These are phyloP conservation scores for Naganishia randhawae DNA, from an alignment of 768 basidiomycete species.

Conservation along the genomic window DNA sequence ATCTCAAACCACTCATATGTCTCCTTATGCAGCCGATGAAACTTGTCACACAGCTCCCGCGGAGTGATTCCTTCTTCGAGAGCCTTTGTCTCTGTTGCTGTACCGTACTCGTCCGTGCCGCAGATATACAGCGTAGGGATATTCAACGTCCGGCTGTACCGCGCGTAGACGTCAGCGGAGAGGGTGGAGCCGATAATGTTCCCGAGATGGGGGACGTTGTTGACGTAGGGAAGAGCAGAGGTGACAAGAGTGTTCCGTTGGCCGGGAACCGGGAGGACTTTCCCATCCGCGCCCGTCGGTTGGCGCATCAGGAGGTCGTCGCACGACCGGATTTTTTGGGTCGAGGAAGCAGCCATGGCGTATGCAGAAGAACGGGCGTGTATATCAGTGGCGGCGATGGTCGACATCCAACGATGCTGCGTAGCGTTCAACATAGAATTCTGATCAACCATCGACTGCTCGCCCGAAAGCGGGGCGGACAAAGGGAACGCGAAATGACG, in stretches of 20 bases:
- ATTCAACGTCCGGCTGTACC: slow-evolving; percentile 76
- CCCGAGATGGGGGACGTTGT: slow-evolving; percentile 96
- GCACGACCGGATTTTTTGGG: slow-evolving; percentile 9
- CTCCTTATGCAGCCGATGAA: slow-evolving; percentile 78
- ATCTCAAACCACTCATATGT: slow-evolving; percentile 99
- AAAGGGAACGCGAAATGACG: no score
- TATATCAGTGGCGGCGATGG: neutral
- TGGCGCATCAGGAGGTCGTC: slow-evolving; percentile 17
- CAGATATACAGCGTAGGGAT: slow-evolving; percentile 88
- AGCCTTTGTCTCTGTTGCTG: slow-evolving; percentile 89
- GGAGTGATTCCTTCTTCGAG: slow-evolving; percentile 51
- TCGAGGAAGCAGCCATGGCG: slow-evolving; percentile 10
- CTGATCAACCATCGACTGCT: no score
- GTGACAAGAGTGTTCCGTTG: slow-evolving; percentile 86
- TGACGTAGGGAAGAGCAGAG: slow-evolving; percentile 77
- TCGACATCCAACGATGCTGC: no score
- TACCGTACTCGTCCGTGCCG: slow-evolving; percentile 99
- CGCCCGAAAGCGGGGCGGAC: no score
- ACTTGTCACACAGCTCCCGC: slow-evolving; percentile 73
- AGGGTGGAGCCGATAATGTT: slow-evolving; percentile 64
- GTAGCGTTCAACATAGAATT: no score
- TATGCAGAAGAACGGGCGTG: neutral
- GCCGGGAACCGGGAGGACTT: slow-evolving; percentile 71
- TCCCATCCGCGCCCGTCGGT: neutral
- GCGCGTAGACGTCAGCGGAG: slow-evolving; percentile 93